Conservation (phyloP, 208 protist species). For the Acanthamoeba healyi region DNA sequence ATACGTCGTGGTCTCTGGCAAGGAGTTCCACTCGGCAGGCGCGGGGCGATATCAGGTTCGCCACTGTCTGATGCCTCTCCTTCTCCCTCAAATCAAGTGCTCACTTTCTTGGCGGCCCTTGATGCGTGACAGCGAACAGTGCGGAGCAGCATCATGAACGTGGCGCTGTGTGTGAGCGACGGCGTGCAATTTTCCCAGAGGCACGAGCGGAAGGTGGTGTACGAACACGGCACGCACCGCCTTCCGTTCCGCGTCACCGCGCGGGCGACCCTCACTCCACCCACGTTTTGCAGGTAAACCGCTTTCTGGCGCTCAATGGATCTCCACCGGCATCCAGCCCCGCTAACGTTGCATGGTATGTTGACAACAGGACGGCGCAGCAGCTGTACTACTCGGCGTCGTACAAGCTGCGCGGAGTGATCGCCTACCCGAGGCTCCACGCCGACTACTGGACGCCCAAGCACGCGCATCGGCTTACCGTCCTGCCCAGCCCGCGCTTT, state of each 20-base stretch:
- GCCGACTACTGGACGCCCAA: slow-evolving; percentile 10
- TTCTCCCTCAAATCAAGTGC: no score
- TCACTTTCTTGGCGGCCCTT: no score
- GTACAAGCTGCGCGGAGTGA: slow-evolving; percentile 23
- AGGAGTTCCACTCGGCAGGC: not conserved
- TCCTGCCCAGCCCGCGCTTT: not conserved
- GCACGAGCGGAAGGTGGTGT: slow-evolving; percentile 18
- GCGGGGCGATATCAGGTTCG: not conserved
- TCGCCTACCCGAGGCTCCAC: slow-evolving; percentile 10
- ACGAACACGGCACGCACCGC: slow-evolving; percentile 24
- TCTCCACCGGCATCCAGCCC: no score
- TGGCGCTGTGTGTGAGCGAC: slow-evolving; percentile 16
- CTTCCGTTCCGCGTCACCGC: not conserved
- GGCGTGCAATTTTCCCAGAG: not conserved
- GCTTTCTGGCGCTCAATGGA: no score
- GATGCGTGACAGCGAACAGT: not conserved
- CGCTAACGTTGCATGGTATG: no score
- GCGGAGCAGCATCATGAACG: not conserved
- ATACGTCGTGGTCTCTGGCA: slow-evolving; percentile 13
- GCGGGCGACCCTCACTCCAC: not conserved
- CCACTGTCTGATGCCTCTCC: no score
- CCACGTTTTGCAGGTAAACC: not conserved
- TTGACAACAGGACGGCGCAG: not conserved
- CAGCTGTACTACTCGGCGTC: not conserved
- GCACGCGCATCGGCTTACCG: not conserved